Percentiles rank a stretch among this genome's conserved stretches.
Evolutionary conservation across 2,329 filamentous ascomycete genomes (phyloP).

Genomic region (Phialophora tarda): DNA sequence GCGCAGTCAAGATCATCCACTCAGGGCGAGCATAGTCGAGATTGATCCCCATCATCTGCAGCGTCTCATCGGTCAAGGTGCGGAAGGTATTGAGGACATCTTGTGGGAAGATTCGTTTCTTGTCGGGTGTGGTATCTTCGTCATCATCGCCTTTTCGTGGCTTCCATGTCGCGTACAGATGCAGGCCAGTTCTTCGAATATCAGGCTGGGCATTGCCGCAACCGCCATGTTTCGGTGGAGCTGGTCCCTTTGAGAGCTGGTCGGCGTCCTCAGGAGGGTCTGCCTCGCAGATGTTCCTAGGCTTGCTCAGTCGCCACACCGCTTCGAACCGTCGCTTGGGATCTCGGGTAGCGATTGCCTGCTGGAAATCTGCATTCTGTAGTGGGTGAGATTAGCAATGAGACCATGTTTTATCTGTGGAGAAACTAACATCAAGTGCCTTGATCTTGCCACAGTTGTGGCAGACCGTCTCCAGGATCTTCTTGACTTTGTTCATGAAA

Average conservation of each 20-base stretch:
- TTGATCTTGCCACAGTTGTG: slow-evolving; percentile 98
- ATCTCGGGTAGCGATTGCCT: slow-evolving; percentile 83
- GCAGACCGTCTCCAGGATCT: slow-evolving; percentile 97
- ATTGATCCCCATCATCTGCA: slow-evolving; percentile 87
- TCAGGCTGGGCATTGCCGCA: slow-evolving; percentile 91
- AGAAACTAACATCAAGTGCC: slow-evolving; percentile 94
- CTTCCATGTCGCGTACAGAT: slow-evolving; percentile 78
- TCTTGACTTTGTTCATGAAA: slow-evolving; percentile 99
- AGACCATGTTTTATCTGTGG: slow-evolving; percentile 45
- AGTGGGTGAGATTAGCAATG: slow-evolving; percentile 47
- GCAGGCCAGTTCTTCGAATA: slow-evolving; percentile 84
- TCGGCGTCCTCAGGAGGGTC: slow-evolving; percentile 71
- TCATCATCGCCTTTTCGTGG: slow-evolving; percentile 71
- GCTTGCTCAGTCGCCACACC: slow-evolving; percentile 91
- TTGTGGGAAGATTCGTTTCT: slow-evolving; percentile 80
- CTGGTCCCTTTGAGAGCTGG: slow-evolving; percentile 67
- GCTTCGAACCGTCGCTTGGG: slow-evolving; percentile 92
- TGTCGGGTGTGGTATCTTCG: slow-evolving; percentile 75
- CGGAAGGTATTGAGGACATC: slow-evolving; percentile 86
- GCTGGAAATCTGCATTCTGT: slow-evolving; percentile 64
- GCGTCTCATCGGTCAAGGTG: slow-evolving; percentile 79
- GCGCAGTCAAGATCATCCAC: slow-evolving; percentile 96
- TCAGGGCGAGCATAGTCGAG: slow-evolving; percentile 94
- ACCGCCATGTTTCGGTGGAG: slow-evolving; percentile 71
- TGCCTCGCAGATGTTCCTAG: slow-evolving; percentile 82